Base-by-base conservation (phyloP, 2,329 filamentous ascomycete genomes). In the Hypoxylon sp. region DNA sequence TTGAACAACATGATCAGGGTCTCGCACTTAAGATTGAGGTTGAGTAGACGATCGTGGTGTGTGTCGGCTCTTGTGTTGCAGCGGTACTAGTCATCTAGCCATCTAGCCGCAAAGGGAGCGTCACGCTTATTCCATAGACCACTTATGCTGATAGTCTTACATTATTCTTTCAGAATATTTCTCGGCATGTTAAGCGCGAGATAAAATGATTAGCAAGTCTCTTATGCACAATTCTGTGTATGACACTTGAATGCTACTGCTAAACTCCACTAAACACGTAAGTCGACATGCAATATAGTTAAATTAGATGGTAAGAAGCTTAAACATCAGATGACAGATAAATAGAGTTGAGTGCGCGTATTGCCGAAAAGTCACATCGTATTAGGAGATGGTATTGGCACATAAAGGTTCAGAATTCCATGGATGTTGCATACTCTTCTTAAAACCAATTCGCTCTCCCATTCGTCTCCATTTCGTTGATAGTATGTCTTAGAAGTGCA, bases 291-390 rank as follows among this genome's bases (percentile, higher is more conserved):
- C 19, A 67, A 67, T 48, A 13, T 47, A 60, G 54, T 17, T 35
- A 64, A 14, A 55, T 63, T n/a, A 19, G 53, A 63, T 50, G 44
- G 55, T 26, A 47, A 22, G 10, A 31, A 50, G 53, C 31, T 61
- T 57, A 61, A 61, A 64, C 65, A 64, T 68, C 51, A 26, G 65
- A 51, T 55, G 59, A 47, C 55, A 67, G 53, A 35, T 61, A n/a
- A 54, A 61, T 67, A 65, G 42, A 35, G 59, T 70, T 67, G 48
- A 19, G 33, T 53, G 39, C 39, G 59, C 50, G n/a, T 63, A 55
- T 35, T 35, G 50, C 60, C 47, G 51, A 60, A 50, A 11, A 54
- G 26, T 48, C 29, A 60, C 58, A 63, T 63, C 13, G 63, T 59
- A 48, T 37, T 47, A 17, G 39, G 58, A 46, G 24, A 55, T 14